Evolutionary conservation across 1,284 basidiomycete species (phyloP).

Genomic region (Moesziomyces aphidis): DNA sequence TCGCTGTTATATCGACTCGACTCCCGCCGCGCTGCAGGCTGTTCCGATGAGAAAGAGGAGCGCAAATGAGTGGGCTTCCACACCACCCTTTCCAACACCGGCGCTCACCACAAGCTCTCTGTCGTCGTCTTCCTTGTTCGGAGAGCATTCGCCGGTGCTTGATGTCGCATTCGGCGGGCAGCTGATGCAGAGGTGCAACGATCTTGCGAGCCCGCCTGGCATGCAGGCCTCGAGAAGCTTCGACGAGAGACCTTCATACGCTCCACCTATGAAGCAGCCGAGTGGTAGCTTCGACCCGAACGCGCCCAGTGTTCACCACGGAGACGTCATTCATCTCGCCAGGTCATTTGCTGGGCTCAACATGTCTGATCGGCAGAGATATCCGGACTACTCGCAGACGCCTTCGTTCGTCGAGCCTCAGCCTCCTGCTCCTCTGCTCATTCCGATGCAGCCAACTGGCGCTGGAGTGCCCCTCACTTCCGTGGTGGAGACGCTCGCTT

Average conservation of each 20-base stretch:
- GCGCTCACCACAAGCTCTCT: slow-evolving; percentile 30
- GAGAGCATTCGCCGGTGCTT: slow-evolving; percentile 24
- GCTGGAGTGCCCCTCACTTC: slow-evolving; percentile 39
- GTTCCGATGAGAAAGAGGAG: slow-evolving; percentile 14
- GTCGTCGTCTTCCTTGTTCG: slow-evolving; percentile 26
- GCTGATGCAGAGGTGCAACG: slow-evolving; percentile 9
- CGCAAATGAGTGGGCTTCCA: slow-evolving; percentile 18
- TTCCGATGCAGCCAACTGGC: slow-evolving; percentile 46
- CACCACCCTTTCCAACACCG: slow-evolving; percentile 28
- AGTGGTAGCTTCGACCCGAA: neutral
- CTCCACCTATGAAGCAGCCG: neutral
- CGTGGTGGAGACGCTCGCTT: slow-evolving; percentile 40
- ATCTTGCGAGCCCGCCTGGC: slow-evolving; percentile 14
- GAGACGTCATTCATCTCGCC: slow-evolving; percentile 6
- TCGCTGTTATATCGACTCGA: slow-evolving; percentile 11
- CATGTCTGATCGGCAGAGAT: slow-evolving; percentile 7
- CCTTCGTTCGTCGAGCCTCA: slow-evolving; percentile 10
- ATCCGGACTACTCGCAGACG: neutral
- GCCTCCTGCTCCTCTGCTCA: slow-evolving; percentile 24
- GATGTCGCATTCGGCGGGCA: slow-evolving; percentile 1
- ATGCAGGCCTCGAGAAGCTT: slow-evolving; percentile 8
- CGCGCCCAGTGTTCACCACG: neutral
- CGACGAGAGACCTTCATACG: slow-evolving; percentile 1
- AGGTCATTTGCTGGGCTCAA: slow-evolving; percentile 14
- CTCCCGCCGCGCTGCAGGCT: neutral